Evolutionary conservation across 2,329 filamentous ascomycete species (phyloP).

Genomic region (Fusarium chuoi): DNA sequence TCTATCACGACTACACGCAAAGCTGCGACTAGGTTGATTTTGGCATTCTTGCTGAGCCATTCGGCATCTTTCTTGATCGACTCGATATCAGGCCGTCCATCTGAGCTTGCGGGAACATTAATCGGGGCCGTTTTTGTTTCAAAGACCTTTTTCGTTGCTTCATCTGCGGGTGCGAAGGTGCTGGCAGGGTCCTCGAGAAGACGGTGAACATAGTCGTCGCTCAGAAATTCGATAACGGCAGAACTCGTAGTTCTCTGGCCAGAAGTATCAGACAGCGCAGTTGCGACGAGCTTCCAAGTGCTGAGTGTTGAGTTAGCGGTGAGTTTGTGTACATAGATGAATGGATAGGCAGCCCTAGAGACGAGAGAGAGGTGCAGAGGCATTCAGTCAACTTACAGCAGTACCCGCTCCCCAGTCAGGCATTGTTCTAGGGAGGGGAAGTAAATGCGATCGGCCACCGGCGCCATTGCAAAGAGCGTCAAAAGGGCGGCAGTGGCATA

Average conservation of each 20-base stretch:
- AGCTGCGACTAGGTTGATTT: constrained; percentile 83
- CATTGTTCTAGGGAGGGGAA: constrained; percentile 88
- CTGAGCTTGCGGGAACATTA: constrained; percentile 76
- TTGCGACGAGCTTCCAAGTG: constrained; percentile 70
- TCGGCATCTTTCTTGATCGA: constrained; percentile 84
- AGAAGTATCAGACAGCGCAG: constrained; percentile 65
- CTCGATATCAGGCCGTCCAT: constrained; percentile 76
- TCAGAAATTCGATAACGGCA: constrained; percentile 75
- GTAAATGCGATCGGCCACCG: constrained; percentile 75
- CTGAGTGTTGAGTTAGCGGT: constrained; percentile 51
- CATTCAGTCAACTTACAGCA: constrained; percentile 71
- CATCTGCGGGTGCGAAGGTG: constrained; percentile 71
- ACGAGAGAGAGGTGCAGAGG: background rate
- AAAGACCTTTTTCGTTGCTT: constrained; percentile 75
- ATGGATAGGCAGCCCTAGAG: constrained; percentile 11
- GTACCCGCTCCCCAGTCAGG: constrained; percentile 79
- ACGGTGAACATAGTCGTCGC: constrained; percentile 72
- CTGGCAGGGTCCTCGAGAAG: constrained; percentile 75
- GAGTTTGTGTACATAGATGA: constrained; percentile 21
- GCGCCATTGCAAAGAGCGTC: constrained; percentile 74
- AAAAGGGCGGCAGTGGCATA: constrained; percentile 54
- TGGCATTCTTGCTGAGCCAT: constrained; percentile 84
- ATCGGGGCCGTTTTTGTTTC: constrained; percentile 89
- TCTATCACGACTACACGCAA: constrained; percentile 84
- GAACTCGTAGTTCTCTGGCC: constrained; percentile 64